A percentile compares a stretch with the other conserved stretches of the same genome.
Conservation (phyloP, 768 basidiomycete genomes). For the Leccinum subtestaceum region DNA sequence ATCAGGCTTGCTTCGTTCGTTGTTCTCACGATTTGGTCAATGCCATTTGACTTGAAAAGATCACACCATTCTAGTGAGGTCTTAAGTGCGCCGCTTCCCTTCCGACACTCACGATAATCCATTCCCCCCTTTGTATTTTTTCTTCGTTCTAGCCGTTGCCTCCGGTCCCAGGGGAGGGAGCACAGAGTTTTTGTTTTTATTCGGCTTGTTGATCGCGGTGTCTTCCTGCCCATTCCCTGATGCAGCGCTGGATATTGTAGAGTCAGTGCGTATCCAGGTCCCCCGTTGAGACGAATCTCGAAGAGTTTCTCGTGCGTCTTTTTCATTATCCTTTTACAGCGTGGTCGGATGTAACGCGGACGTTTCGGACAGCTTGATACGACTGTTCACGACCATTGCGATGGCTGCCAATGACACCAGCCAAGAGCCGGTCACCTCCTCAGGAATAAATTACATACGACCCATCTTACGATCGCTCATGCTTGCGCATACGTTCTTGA, state of each 20-base stretch:
- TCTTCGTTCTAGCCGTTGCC: background rate
- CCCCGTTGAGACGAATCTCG: background rate
- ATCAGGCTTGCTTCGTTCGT: background rate
- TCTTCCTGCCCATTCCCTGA: background rate
- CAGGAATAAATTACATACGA: background rate
- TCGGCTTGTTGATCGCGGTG: background rate
- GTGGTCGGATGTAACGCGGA: background rate
- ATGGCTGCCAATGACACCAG: background rate
- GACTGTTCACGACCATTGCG: background rate
- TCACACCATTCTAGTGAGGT: background rate
- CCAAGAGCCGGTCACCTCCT: background rate
- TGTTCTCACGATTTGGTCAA: background rate
- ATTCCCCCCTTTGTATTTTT: background rate
- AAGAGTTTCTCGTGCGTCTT: background rate
- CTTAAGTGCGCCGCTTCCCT: background rate
- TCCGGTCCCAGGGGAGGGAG: background rate
- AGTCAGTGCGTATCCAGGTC: background rate
- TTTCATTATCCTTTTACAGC: background rate
- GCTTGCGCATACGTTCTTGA: slow-evolving; percentile 30
- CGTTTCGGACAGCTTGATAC: background rate
- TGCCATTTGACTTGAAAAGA: background rate
- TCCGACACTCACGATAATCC: background rate
- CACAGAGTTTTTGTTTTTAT: background rate
- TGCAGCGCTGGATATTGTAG: background rate
- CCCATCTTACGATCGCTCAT: slow-evolving; percentile 14